A percentile compares a stretch with the other conserved stretches of the same genome.
Conservation (phyloP, 257 asterid genomes). For the Rhazya stricta region DNA sequence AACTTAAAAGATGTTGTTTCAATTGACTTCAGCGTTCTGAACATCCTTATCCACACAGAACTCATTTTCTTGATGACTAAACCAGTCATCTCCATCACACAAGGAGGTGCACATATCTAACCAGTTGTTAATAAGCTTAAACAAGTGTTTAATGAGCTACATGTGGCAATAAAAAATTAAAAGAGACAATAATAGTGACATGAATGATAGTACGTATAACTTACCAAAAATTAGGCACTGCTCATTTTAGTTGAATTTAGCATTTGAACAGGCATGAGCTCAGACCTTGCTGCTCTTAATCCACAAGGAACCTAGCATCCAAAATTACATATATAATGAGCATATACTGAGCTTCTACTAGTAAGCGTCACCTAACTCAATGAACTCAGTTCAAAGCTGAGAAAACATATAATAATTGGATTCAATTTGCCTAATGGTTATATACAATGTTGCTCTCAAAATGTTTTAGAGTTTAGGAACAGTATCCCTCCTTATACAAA, state of each 20-base stretch:
- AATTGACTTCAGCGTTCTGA: neutral
- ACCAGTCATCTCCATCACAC: neutral
- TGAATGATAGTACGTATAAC: neutral
- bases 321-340: neutral
- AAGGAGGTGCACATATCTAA: neutral
- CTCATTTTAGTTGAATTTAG: neutral
- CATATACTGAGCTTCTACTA: neutral
- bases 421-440: neutral
- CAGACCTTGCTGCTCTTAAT: neutral
- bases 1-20: neutral
- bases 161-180: neutral
- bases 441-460: too few relatives aligned
- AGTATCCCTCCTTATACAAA: too few relatives aligned
- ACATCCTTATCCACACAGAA: neutral
- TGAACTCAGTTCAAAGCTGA: neutral
- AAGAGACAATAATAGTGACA: neutral
- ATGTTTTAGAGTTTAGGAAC: too few relatives aligned
- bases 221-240: neutral
- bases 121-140: neutral
- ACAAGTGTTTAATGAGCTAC: neutral
- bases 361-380: neutral
- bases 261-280: neutral
- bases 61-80: neutral
- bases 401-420: neutral
- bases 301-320: neutral